Percentiles rank a stretch among this genome's conserved stretches.
Conservation (phyloP, 2,329 filamentous ascomycete species). For the Cladosporium cucumerinum region DNA sequence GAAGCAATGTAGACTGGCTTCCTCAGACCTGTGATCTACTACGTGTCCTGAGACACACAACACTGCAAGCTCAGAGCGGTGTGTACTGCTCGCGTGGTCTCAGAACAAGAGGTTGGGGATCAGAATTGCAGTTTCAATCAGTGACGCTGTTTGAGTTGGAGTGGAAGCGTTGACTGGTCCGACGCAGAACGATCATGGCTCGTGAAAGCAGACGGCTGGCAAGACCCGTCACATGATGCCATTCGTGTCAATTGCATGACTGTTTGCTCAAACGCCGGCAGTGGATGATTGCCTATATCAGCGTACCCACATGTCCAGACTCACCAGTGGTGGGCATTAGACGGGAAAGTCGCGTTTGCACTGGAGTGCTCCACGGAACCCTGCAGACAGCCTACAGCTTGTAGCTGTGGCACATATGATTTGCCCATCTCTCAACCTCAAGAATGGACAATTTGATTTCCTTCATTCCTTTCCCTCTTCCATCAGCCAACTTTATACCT, state of each 20-base stretch:
- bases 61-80: neutral
- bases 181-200: neutral
- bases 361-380: too few relatives aligned
- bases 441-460: neutral
- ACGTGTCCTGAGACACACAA: neutral
- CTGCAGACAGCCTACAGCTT: neutral
- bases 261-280: neutral
- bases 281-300: neutral
- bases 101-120: neutral
- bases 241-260: neutral
- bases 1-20: neutral
- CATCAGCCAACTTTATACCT: neutral
- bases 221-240: neutral
- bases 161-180: neutral
- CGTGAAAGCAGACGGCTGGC: neutral
- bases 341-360: neutral
- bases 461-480: neutral
- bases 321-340: neutral
- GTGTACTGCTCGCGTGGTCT: neutral
- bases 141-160: neutral
- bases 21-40: neutral
- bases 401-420: neutral
- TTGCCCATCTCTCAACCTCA: too few relatives aligned
- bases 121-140: neutral
- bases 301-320: neutral